These are phyloP conservation scores for Monosporascus sp. DNA, from an alignment of 2,329 filamentous ascomycete species.

Conservation along the genomic window DNA sequence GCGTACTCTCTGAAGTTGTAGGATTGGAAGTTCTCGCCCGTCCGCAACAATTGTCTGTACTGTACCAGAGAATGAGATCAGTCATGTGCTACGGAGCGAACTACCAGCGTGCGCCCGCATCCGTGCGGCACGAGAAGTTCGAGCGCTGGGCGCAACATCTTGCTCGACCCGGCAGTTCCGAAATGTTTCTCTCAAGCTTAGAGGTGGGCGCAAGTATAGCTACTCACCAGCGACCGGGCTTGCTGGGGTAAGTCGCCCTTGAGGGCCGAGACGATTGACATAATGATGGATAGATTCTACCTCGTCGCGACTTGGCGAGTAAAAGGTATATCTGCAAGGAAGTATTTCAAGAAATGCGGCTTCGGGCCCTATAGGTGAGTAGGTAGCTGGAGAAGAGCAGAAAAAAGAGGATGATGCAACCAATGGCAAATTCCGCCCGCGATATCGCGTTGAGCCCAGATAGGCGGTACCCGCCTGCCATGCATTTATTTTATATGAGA, in stretches of 20 bases:
- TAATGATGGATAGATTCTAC: constrained; percentile 8
- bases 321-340: neutral
- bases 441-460: neutral
- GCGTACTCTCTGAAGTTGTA: constrained; percentile 99
- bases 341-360: neutral
- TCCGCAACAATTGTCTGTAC: constrained; percentile 89
- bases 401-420: constrained; percentile 15
- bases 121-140: neutral
- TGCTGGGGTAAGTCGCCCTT: constrained; percentile 54
- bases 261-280: constrained; percentile 30
- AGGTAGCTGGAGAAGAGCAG: neutral
- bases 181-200: neutral
- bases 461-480: constrained; percentile 6
- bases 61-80: constrained; percentile 28
- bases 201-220: neutral
- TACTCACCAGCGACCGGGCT: constrained; percentile 50
- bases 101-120: too few species aligned
- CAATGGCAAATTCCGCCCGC: constrained; percentile 11
- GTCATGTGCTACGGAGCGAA: too few species aligned
- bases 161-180: constrained; percentile 5
- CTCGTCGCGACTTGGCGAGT: neutral
- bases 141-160: neutral
- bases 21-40: constrained; percentile 78
- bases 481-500: constrained; percentile 2
- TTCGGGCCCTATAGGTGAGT: neutral